These are phyloP conservation scores for Marchantia paleacea DNA, from an alignment of 225 moss, liverwort and hornwort genomes.

Conservation along the genomic window DNA sequence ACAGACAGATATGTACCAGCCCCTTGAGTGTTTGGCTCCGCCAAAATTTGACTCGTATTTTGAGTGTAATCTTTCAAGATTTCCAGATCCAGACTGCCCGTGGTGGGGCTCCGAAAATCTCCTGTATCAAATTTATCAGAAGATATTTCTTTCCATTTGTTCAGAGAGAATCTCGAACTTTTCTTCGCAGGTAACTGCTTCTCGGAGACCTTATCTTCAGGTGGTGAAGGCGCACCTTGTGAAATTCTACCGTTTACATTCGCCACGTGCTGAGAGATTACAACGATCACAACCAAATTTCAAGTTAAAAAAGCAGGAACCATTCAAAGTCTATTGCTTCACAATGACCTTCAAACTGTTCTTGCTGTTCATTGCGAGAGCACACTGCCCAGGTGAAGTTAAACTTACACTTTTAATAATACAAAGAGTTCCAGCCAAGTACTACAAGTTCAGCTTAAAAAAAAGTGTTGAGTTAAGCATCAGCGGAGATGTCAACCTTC, in stretches of 20 bases:
- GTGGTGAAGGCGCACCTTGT: background rate
- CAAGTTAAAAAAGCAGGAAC: background rate
- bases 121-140: background rate
- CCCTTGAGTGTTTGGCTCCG: background rate
- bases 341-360: too few species aligned
- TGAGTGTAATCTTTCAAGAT: constrained; percentile 18
- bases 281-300: background rate
- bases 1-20: background rate
- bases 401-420: background rate
- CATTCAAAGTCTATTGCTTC: background rate
- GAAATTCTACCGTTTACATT: constrained; percentile 3
- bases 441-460: background rate
- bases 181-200: constrained; percentile 20
- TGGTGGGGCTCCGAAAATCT: background rate
- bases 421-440: background rate
- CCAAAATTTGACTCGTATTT: background rate
- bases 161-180: constrained; percentile 25
- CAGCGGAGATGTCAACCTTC: too few species aligned
- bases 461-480: background rate
- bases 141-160: constrained; percentile 34
- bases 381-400: background rate
- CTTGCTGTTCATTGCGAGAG: background rate
- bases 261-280: constrained; percentile 24
- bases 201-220: background rate
- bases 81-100: constrained; percentile 29